Conservation (phyloP, 2,329 filamentous ascomycete species). For the Paradendryphiella salina region DNA sequence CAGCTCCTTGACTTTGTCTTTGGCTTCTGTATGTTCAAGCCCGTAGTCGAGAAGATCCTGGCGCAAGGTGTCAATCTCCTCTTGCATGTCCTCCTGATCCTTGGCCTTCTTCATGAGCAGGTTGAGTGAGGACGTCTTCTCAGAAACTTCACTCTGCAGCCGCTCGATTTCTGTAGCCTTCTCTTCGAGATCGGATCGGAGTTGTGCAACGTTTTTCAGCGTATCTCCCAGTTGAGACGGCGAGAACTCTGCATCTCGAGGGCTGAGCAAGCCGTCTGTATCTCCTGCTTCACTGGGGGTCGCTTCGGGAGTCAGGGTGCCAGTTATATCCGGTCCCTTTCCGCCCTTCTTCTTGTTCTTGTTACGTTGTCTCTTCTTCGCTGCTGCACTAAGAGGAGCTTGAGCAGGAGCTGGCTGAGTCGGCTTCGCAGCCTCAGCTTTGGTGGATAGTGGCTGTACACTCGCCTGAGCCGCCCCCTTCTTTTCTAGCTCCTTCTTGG, state of each 20-base stretch:
- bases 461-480: slow-evolving; percentile 19
- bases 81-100: slow-evolving; percentile 74
- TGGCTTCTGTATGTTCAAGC: slow-evolving; percentile 80
- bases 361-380: slow-evolving; percentile 74
- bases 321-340: slow-evolving; percentile 45
- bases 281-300: slow-evolving; percentile 47
- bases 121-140: slow-evolving; percentile 73
- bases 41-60: slow-evolving; percentile 80
- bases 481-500: slow-evolving; percentile 36
- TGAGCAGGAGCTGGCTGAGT: slow-evolving; percentile 26
- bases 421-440: slow-evolving; percentile 16
- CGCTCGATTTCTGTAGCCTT: slow-evolving; percentile 41
- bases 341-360: slow-evolving; percentile 83
- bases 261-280: slow-evolving; percentile 39
- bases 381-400: slow-evolving; percentile 44
- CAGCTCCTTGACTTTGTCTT: slow-evolving; percentile 72
- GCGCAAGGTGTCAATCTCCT: slow-evolving; percentile 82
- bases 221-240: slow-evolving; percentile 36
- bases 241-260: slow-evolving; percentile 51
- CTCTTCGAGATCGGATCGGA: slow-evolving; percentile 42
- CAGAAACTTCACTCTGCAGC: slow-evolving; percentile 38
- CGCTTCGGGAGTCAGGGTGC: slow-evolving; percentile 44
- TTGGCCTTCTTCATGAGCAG: slow-evolving; percentile 70
- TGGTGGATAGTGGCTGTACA: not conserved
- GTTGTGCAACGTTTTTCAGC: slow-evolving; percentile 34